A percentile compares a stretch with the other conserved stretches of the same genome.
Conservation (phyloP, 306 rosid genomes). For the Lotus japonicus region DNA sequence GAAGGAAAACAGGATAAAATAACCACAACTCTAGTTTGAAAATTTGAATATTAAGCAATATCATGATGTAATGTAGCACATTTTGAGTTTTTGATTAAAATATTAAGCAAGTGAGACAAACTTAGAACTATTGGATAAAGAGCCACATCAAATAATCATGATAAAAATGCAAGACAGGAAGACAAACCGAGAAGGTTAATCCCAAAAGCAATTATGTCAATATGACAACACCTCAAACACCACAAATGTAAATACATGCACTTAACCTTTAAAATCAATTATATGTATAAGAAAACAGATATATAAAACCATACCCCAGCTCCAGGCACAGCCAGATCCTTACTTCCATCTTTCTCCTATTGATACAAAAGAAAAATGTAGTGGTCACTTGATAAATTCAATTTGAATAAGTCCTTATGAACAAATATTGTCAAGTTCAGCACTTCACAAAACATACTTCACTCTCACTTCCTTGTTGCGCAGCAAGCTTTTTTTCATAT, state of each 20-base stretch:
- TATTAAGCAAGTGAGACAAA: too few relatives aligned
- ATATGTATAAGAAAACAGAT: background rate
- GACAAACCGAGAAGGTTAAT: slow-evolving; percentile 14
- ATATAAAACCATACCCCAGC: slow-evolving; percentile 75
- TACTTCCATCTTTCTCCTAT: slow-evolving; percentile 68
- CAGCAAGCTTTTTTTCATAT: slow-evolving; percentile 86
- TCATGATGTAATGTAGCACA: too few relatives aligned
- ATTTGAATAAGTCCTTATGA: background rate
- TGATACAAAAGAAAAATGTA: slow-evolving; percentile 30
- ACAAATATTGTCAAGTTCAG: background rate
- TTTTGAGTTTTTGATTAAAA: too few relatives aligned
- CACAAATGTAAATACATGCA: background rate
- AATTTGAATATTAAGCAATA: too few relatives aligned
- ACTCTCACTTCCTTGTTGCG: slow-evolving; percentile 61
- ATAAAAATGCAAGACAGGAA: slow-evolving; percentile 5
- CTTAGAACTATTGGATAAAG: too few relatives aligned
- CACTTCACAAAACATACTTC: slow-evolving; percentile 47
- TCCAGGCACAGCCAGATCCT: slow-evolving; percentile 88
- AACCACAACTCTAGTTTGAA: too few relatives aligned
- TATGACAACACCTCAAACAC: background rate
- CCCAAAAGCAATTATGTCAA: slow-evolving; percentile 16
- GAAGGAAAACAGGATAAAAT: too few relatives aligned
- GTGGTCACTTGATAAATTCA: slow-evolving; percentile 14
- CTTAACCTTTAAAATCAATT: slow-evolving; percentile 9
- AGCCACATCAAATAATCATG: too few relatives aligned